Base-by-base conservation (phyloP, 306 rosid species). In the Trifolium pratense region DNA sequence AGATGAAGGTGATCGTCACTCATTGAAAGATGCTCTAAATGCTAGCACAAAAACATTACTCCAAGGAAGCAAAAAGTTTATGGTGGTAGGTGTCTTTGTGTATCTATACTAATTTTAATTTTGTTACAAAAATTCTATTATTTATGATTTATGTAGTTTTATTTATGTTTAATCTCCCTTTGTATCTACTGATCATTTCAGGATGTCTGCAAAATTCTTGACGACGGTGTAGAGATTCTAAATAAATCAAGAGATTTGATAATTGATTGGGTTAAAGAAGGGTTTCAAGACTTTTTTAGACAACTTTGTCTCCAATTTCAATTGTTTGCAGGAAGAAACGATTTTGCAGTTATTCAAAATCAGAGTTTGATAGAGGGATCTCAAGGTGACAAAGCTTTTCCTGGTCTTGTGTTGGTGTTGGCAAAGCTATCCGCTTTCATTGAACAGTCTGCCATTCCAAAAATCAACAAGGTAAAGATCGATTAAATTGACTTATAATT, bases 261-360 rank as follows among this genome's bases (percentile, higher is more conserved):
- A n/a, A 68, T 84, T 69, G 90, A 88, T 70, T 88, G 87, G 87
- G 95, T 91, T 76, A 92, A 94, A 83, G 92, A 91, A 84, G 97
- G 94, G 73, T 89, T 88, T 79, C 96, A 91, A 80, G 85, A 87
- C 48, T 94, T 91, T 80, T 94, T 94, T 66, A 71, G 79, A 73
- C 84, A 84, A 65, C 92, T 94, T 78, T 90, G 89, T 52, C 83
- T 73, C 61, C 87, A 76, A 59, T 88, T 94, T 84, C 81, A 82
- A 61, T 74, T 78, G 68, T 84, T 91, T 73, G 88, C 96, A 58
- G 82, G 90, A 79, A 83, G 80, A 81, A 87, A 83, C 34, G 68
- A 17, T 80, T 82, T 82, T 71, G 71, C 84, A 36, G 82, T 58
- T 59, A 79, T 66, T 67, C 91, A 82, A 83, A 81, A 76, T 80